These are phyloP conservation scores for Cyclotella distinguenda DNA, from an alignment of 108 stramenopile genomes.

Conservation along the genomic window DNA sequence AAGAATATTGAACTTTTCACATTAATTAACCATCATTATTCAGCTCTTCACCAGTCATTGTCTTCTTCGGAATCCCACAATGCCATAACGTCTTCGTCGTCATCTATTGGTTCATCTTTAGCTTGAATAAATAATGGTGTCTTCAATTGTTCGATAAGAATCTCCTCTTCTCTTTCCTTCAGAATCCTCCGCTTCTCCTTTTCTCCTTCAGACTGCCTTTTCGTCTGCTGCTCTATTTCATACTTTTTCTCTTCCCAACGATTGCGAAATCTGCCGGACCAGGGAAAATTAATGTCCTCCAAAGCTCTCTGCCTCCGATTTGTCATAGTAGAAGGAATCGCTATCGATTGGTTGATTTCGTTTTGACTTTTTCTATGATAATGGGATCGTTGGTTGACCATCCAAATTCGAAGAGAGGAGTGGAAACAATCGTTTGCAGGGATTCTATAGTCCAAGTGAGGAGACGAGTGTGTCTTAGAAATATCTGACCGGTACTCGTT, in stretches of 20 bases:
- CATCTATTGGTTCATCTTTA: not conserved
- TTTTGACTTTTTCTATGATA: constrained; percentile 36
- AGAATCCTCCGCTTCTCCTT: constrained; percentile 6
- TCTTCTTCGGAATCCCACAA: constrained; percentile 44
- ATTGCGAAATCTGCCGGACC: constrained; percentile 38
- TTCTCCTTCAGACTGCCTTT: constrained; percentile 17
- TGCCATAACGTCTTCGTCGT: constrained; percentile 36
- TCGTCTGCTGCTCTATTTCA: constrained; percentile 12
- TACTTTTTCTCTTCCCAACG: constrained; percentile 36
- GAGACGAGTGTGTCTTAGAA: constrained; percentile 4
- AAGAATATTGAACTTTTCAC: no score
- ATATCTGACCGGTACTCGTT: not conserved
- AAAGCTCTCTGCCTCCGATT: constrained; percentile 33
- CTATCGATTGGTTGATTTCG: not conserved
- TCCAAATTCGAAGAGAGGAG: constrained; percentile 45
- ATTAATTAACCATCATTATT: not conserved
- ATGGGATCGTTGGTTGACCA: constrained; percentile 43
- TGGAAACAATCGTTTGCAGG: constrained; percentile 26
- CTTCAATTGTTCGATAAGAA: constrained; percentile 18
- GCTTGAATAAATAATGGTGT: constrained; percentile 8
- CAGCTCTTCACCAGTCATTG: constrained; percentile 28
- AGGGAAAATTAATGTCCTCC: constrained; percentile 41
- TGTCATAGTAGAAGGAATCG: constrained; percentile 37
- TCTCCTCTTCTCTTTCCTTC: constrained; percentile 27
- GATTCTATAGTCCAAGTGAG: constrained; percentile 36